Base-by-base conservation (phyloP, 306 rosid species). In the Corylus heterophylla region DNA sequence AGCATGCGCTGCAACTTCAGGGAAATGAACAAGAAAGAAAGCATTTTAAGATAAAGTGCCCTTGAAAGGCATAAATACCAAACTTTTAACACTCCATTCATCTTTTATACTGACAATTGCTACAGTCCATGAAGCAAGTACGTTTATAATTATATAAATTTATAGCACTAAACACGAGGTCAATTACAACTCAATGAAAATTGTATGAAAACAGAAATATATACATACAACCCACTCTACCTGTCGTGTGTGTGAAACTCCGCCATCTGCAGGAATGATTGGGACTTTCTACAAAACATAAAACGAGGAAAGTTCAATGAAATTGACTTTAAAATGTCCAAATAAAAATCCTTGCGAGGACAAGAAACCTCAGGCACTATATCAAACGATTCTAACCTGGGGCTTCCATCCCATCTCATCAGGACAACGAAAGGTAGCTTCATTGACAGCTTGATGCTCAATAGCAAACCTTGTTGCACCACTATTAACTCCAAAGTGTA, bases 321-420 rank as follows among this genome's bases (percentile, higher is more conserved):
- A 78, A 75, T 22, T 42, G 48, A 67, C 74, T 61, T 42, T 42
- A 64, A 27, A 76, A 51, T 63, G 69, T 44, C 69, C 25, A 45
- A 73, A 76, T 49, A 58, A 76, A 54, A 73, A 44, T 64, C 66
- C 25, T 61, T 29, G 47, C 42, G 17, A 54, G 66, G 42, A 73
- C 16, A 35, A 11, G 51, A 51, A 73, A 73, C 25, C 16, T 29
- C 12, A 25, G 25, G 25, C 4, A 37, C 9, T 20, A 35, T 48
- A 3, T 14, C 78, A 25, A 42, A 77, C 74, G 45, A 39, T 62
- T 74, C 86, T 74, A 45, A 92, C 98, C 98, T 90, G 96, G 44
- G 99, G 99, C 80, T 95, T 93, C 99, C 99, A 93, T 82, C 98
- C 98, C 94, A 91, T 64, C 83, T 95, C 98, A 87, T 95, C 99